Conservation (phyloP, 208 protist species). For the Leishmania lainsoni region DNA sequence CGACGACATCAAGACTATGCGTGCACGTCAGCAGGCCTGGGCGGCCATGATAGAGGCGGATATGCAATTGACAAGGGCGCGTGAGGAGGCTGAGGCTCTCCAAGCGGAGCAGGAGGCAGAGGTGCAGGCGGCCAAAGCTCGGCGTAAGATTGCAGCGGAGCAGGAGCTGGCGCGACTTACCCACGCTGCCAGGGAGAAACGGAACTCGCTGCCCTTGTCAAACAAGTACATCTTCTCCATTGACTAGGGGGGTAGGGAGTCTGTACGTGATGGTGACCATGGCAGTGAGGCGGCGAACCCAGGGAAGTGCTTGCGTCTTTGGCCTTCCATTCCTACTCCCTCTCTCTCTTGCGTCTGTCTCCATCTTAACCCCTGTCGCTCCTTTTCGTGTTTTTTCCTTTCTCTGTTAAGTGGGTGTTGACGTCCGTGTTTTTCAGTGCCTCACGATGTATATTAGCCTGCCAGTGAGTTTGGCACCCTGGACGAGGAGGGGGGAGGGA, state of each 20-base stretch:
- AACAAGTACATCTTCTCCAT: slow-evolving; percentile 88
- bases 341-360: neutral
- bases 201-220: slow-evolving; percentile 56
- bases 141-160: slow-evolving; percentile 40
- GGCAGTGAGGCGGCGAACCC: neutral
- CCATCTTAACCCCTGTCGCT: neutral
- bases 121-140: slow-evolving; percentile 35
- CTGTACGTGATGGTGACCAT: neutral
- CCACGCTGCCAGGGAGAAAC: slow-evolving; percentile 41
- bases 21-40: slow-evolving; percentile 71
- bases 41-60: slow-evolving; percentile 49
- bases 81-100: slow-evolving; percentile 40
- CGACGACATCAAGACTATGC: slow-evolving; percentile 33
- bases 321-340: neutral
- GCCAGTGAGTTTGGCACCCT: neutral
- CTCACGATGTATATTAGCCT: slow-evolving; percentile 4
- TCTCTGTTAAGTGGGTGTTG: neutral
- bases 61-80: slow-evolving; percentile 35
- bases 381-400: neutral
- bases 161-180: slow-evolving; percentile 55
- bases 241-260: slow-evolving; percentile 35
- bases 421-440: neutral
- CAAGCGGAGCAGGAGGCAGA: slow-evolving; percentile 44
- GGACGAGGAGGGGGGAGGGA: neutral
- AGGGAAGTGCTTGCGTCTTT: neutral